Conservation (phyloP, 495 filamentous ascomycete species). For the Neurospora tetrasperma region DNA sequence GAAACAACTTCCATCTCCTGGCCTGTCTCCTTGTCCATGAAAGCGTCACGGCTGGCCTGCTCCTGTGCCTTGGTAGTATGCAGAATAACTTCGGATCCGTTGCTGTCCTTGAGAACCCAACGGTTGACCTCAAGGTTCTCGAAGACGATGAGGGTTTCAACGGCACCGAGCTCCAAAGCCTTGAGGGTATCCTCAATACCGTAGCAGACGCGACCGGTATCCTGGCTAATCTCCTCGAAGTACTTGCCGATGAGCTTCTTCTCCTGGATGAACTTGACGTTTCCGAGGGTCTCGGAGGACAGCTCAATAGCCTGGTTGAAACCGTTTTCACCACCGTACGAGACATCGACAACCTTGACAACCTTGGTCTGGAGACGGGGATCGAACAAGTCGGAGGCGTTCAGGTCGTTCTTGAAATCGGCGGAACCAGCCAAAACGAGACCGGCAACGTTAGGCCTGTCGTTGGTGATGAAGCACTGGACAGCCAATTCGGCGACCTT, state of each 20-base stretch:
- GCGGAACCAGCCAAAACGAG: constrained; percentile 92
- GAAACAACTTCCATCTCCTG: constrained; percentile 91
- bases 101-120: constrained; percentile 73
- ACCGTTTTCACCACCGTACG: constrained; percentile 96
- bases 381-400: constrained; percentile 96
- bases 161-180: constrained; percentile 91
- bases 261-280: constrained; percentile 99
- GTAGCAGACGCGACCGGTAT: constrained; percentile 92
- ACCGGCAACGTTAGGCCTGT: constrained; percentile 95
- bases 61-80: constrained; percentile 88
- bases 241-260: constrained; percentile 98
- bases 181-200: constrained; percentile 96
- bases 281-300: constrained; percentile 88
- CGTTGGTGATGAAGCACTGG: constrained; percentile 94
- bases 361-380: constrained; percentile 82
- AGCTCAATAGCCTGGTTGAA: constrained; percentile 99
- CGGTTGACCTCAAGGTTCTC: constrained; percentile 92
- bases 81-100: constrained; percentile 58
- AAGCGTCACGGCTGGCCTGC: constrained; percentile 58
- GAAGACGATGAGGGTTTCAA: constrained; percentile 91
- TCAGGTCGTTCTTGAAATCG: constrained; percentile 98
- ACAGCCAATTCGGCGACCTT: constrained; percentile 97
- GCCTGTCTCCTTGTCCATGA: constrained; percentile 89
- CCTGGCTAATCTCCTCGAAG: constrained; percentile 97
- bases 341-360: constrained; percentile 98